These are phyloP conservation scores for Capsicum baccatum DNA, from an alignment of 257 asterid species.

Conservation along the genomic window DNA sequence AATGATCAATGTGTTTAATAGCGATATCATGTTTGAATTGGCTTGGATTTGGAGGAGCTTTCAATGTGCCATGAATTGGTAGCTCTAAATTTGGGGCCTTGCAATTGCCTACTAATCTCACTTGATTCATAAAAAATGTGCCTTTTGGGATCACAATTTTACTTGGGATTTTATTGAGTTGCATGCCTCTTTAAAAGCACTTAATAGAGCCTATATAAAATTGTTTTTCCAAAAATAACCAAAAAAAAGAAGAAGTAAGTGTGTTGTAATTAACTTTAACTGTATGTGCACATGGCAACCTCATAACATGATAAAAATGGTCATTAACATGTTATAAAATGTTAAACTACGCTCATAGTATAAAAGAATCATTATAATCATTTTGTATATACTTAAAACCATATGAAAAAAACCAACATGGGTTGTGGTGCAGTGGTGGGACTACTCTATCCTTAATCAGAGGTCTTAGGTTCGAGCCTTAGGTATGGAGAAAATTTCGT, in stretches of 20 bases:
- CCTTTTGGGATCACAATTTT: conserved; percentile 48
- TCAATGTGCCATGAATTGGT: conserved; percentile 44
- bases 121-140: conserved; percentile 35
- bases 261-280: too few species aligned
- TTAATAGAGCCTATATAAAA: background rate
- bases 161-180: conserved; percentile 29
- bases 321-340: too few species aligned
- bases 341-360: too few species aligned
- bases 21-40: conserved; percentile 34
- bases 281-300: too few species aligned
- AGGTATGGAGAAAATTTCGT: too few species aligned
- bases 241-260: too few species aligned
- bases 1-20: conserved; percentile 39
- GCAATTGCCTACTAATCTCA: conserved; percentile 40
- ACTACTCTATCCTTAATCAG: too few species aligned
- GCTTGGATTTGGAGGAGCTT: conserved; percentile 38
- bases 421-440: too few species aligned
- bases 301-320: too few species aligned
- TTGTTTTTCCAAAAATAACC: too few species aligned
- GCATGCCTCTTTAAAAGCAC: conserved; percentile 54
- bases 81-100: conserved; percentile 42
- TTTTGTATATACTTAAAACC: background rate
- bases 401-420: too few species aligned
- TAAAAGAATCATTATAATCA: background rate
- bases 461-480: too few species aligned